Evolutionary conservation across 2,329 filamentous ascomycete species (phyloP), one percentile per base, ranked within the genome.

Genomic region (Daldinia sp.): DNA sequence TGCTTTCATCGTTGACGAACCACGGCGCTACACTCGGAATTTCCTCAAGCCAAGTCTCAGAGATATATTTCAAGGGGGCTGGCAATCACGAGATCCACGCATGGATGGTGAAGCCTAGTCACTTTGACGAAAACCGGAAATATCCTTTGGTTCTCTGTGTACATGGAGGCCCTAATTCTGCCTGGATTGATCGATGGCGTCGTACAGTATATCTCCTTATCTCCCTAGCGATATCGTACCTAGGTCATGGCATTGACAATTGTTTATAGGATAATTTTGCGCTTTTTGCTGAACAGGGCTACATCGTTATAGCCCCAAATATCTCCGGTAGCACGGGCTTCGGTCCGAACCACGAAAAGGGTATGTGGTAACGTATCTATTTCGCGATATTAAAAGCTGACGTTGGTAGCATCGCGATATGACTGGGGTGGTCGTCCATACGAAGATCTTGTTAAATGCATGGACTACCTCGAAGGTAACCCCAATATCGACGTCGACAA

Each of bases 251-350:
- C 15, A n/a, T 47, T 58, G n/a, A 64, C 25, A 11, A 35, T 25
- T n/a, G 10, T 25, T 43, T 32, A 9, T 10, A 84, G 65, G 85
- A 81, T 81, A 87, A 87, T 63, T 77, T 80, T 0, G 81, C 81
- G 1, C 75, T 85, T 2, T 88, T 85, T 76, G 86, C 85, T 3
- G 84, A 87, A 68, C 83, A 88, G 70, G 86, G 86, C 7, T 88
- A 87, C 61, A 76, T 87, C 8, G 81, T 87, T 1, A 76, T 88
- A n/a, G 77, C 81, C 4, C 86, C 86, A 3, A 87, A 88, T 65
- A 82, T 86, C 1, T 84, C 84, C 0, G 86, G 85, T 17, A 86
- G 83, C 58, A 80, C 79, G 2, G 84, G 85, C 0, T 89, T 85
- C 60, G 86, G 86, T 1, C 77, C 72, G 7, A 75, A 76, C 0